Evolutionary conservation across 331 rosid species (phyloP), one percentile per base, ranked within the genome.

Genomic region (Acacia pycnantha): DNA sequence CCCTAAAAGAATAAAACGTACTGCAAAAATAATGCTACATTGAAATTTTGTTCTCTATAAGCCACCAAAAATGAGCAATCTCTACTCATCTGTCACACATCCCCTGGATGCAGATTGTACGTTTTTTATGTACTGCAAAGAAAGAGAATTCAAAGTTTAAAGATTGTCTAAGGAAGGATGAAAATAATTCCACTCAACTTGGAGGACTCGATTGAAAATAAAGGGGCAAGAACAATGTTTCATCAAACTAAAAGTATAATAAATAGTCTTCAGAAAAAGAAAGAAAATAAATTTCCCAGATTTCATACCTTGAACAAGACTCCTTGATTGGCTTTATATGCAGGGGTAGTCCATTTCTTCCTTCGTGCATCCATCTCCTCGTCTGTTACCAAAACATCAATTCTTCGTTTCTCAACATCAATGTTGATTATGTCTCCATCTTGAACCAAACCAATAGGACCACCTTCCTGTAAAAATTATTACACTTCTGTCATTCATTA

Each of bases 31-130:
- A n/a, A n/a, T n/a, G 47, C 77, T 69, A 74, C 83, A 2, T 61
- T 24, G 26, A 82, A 75, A 61, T n/a, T 74, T 71, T 83, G 13
- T 16, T 26, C 80, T 83, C 81, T 53, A 72, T 50, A 76, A 47
- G 61, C 73, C 86, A 44, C 62, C 40, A 65, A 43, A 68, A 59
- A 11, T 51, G 11, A 54, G 68, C 26, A 64, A 31, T 47, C 61
- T 61, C 87, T 91, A 93, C 88, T 93, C 97, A 78, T 93, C 99
- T 0, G 98, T 95, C 84, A 93, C 98, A n/a, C 99, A 95, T 79
- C 99, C 99, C 13, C 29, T 83, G 11, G 99, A 93, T 59, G 98
- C 98, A 8, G 93, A 2, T 66, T 83, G 91, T 87, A 95, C 99
- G 21, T 86, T 92, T 91, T 93, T 95, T 85, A 95, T 93, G 82